Conservation (phyloP, 2,329 filamentous ascomycete genomes). For the Calonectria henricotiae region DNA sequence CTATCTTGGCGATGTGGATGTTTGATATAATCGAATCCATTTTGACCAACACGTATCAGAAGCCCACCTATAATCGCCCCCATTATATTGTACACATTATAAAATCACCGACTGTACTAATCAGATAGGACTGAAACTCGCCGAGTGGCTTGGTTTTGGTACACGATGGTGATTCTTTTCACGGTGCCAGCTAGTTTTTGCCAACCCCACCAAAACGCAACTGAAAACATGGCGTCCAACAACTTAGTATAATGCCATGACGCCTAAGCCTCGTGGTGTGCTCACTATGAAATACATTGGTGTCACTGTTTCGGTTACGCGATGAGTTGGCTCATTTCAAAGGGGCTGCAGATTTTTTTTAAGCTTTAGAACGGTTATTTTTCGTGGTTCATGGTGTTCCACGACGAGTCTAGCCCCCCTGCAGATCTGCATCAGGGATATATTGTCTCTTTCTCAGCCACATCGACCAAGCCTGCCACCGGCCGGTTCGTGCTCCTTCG, state of each 20-base stretch:
- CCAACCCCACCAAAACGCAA: not conserved
- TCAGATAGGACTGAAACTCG: too few species aligned
- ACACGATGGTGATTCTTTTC: not conserved
- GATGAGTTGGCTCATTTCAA: conserved; percentile 12
- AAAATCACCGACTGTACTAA: not conserved
- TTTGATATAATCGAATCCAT: not conserved
- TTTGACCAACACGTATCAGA: not conserved
- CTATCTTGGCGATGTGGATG: not conserved
- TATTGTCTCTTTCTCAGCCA: conserved; percentile 32
- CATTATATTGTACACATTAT: not conserved
- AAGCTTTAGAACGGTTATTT: conserved; percentile 28
- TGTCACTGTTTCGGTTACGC: conserved; percentile 25
- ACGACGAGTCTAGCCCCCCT: conserved; percentile 25
- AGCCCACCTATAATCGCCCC: not conserved
- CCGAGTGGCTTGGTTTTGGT: not conserved
- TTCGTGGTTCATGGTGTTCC: conserved; percentile 26
- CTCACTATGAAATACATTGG: not conserved
- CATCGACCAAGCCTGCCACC: conserved; percentile 12
- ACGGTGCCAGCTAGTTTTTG: not conserved
- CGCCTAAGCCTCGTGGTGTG: conserved; percentile 11
- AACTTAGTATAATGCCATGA: not conserved
- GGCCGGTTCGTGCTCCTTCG: not conserved
- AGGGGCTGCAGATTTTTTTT: conserved; percentile 19
- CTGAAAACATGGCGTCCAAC: not conserved
- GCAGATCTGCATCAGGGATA: conserved; percentile 38